phyloP scores from a whole-genome alignment of 2,329 filamentous ascomycete species.

The Ceratocystis destructans region DNA sequence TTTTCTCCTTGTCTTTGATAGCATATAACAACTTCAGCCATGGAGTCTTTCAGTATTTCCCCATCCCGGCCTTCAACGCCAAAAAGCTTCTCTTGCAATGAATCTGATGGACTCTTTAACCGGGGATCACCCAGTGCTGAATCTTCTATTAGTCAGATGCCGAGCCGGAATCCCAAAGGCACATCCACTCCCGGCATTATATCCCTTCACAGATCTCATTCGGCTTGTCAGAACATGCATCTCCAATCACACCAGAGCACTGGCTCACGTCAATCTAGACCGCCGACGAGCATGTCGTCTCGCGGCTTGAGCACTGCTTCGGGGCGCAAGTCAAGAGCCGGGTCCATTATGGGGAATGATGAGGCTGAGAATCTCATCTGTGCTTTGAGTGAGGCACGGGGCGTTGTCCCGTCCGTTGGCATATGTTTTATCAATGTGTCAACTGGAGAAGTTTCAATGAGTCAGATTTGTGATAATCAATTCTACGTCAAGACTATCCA shows the following conservation, averaged over 20 bases:
- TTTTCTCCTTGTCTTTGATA: not conserved
- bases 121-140: conserved; percentile 11
- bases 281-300: conserved; percentile 17
- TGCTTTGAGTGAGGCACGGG: conserved; percentile 76
- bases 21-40: not conserved
- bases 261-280: conserved; percentile 10
- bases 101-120: not conserved
- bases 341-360: conserved; percentile 31
- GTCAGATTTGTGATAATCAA: conserved; percentile 85
- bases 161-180: conserved; percentile 15
- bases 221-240: not conserved
- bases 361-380: conserved; percentile 66
- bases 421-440: conserved; percentile 78
- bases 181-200: conserved; percentile 7
- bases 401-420: conserved; percentile 70
- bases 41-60: conserved; percentile 6
- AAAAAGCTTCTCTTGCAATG: not conserved
- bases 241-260: conserved; percentile 6
- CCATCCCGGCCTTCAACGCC: conserved; percentile 7
- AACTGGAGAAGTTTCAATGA: conserved; percentile 70
- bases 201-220: not conserved
- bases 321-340: conserved; percentile 33
- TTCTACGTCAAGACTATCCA: conserved; percentile 81
- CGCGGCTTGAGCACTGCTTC: conserved; percentile 30
- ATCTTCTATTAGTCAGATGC: conserved; percentile 17